phyloP scores from a whole-genome alignment of 805 yeast genomes.

The Lachancea thermotolerans region DNA sequence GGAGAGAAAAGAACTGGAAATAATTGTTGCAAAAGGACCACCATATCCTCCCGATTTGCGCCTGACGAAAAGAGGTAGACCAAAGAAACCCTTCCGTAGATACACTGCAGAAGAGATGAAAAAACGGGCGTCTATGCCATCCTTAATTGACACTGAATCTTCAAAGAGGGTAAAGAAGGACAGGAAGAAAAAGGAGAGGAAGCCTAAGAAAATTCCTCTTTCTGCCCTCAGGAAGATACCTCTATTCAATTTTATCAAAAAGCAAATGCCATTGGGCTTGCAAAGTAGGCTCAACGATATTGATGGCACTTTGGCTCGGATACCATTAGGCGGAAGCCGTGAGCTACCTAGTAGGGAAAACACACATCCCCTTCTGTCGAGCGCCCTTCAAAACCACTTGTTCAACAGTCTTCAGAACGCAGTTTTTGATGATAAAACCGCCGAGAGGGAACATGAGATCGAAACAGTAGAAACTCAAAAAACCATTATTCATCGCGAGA shows the following conservation, averaged over 20 bases:
- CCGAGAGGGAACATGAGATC: conserved; percentile 8
- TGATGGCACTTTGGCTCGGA: conserved; percentile 17
- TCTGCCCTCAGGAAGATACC: conserved; percentile 24
- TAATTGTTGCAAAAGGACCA: conserved; percentile 29
- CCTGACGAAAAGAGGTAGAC: conserved; percentile 27
- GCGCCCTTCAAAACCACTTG: too few relatives aligned
- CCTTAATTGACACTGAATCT: conserved; percentile 11
- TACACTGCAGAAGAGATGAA: conserved; percentile 29
- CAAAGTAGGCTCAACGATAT: conserved; percentile 16
- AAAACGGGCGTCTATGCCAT: conserved; percentile 19
- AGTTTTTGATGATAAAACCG: neutral
- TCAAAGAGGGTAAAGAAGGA: conserved; percentile 17
- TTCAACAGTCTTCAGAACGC: neutral
- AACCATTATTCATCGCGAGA: conserved; percentile 28
- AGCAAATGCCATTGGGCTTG: conserved; percentile 4
- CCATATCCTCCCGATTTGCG: conserved; percentile 30
- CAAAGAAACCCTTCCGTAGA: conserved; percentile 31
- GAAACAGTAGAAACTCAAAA: conserved; percentile 6
- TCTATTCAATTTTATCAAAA: conserved; percentile 20
- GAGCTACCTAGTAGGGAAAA: neutral
- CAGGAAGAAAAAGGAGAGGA: conserved; percentile 16
- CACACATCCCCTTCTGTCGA: neutral
- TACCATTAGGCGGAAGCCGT: conserved; percentile 1
- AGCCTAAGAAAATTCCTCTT: conserved; percentile 21
- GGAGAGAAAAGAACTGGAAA: conserved; percentile 26